Base-by-base conservation (phyloP, 345 rosid genomes). In the Eutrema heterophyllum region DNA sequence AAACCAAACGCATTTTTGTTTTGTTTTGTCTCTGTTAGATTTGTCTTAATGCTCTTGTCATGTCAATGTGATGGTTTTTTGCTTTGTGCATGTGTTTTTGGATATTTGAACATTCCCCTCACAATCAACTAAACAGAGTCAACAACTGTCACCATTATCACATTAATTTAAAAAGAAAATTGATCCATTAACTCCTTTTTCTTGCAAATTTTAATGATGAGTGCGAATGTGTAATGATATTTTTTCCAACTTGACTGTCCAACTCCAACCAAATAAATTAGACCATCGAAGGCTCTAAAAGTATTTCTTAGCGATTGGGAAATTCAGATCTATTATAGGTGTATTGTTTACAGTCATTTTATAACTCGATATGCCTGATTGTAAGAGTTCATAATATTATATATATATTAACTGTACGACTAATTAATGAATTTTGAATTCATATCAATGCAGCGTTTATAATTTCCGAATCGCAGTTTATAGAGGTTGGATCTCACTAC, bases 41-140 rank as follows among this genome's bases (percentile, higher is more conserved):
- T 53, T 69, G 79, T 76, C 79, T 14, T 45, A 27, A 69, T 69
- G 70, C 74, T 53, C 70, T 38, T 69, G 75, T 76, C 75, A 40
- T 21, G 38, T 76, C 79, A 60, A 68, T 60, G 55, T 53, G 69
- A 56, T 52, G 73, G 39, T 52, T n/a, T 69, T 69, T 57, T 57
- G 68, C 62, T 75, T 60, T 74, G 30, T 36, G 68, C 62, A 67
- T 74, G 68, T 67, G 39, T 54, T 69, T 64, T 76, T 36, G 62
- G 64, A 54, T 76, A 62, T 76, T 69, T 76, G 64, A 69, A 69
- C 65, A 69, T 62, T 67, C 58, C 73, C 21, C 16, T 67, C 73
- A 18, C 68, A 46, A 45, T 27, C 67, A 56, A 46, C 10, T 59
- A 44, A n/a, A 53, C 74, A 68, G 61, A 53, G 52, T 69, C 74